Conservation (phyloP, 305 asterid species). For the Fraxinus greggii region DNA sequence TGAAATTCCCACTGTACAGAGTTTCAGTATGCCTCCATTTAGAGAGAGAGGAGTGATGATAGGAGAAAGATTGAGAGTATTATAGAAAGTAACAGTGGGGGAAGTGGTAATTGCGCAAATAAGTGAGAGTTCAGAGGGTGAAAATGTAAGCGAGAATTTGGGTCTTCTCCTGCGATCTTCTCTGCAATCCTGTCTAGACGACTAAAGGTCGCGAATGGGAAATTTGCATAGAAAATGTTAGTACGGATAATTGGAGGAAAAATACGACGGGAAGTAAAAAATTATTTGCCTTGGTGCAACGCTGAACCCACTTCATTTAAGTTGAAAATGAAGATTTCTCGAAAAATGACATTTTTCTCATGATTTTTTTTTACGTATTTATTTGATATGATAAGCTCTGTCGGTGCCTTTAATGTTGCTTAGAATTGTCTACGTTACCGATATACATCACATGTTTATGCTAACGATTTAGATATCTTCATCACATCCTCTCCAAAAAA, state of each 20-base stretch:
- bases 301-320: not conserved
- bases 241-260: not conserved
- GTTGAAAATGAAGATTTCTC: not conserved
- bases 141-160: not conserved
- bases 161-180: not conserved
- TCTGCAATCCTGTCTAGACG: conserved; percentile 16
- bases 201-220: not conserved
- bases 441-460: not conserved
- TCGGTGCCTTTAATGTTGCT: not conserved
- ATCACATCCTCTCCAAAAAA: not conserved
- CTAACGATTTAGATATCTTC: not conserved
- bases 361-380: not conserved
- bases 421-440: no score
- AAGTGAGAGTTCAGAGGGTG: not conserved
- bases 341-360: not conserved
- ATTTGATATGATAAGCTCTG: not conserved
- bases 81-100: not conserved
- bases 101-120: conserved; percentile 17
- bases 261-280: not conserved
- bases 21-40: not conserved
- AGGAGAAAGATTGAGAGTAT: not conserved
- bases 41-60: not conserved
- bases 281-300: not conserved
- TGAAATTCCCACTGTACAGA: conserved; percentile 1
- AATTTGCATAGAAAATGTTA: not conserved